Base-by-base conservation (phyloP, 139 green algal genomes). In the Trebouxia sp. region DNA sequence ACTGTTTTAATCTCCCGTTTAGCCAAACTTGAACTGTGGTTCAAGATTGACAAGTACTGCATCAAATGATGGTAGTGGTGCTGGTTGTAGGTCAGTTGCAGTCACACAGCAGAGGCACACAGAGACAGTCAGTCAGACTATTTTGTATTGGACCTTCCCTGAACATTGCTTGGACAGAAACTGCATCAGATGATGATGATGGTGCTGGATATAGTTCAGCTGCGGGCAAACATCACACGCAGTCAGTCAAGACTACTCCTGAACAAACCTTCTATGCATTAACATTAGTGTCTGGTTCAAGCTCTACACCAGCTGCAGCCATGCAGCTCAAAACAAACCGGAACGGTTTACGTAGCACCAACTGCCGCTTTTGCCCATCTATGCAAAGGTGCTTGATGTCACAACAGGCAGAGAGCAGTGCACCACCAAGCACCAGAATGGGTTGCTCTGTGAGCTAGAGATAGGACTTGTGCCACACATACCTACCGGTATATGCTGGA, bases 141-240 rank as follows among this genome's bases (percentile, higher is more conserved):
- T n/a, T n/a, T n/a, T n/a, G n/a, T n/a, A n/a, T n/a, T 72, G 45
- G 24, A 20, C 35, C 48, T 78, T 83, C 47, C 83, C 74, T 24
- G 28, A 41, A 65, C 85, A 80, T 55, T 81, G 37, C 65, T 80
- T 32, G 5, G 50, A 26, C 37, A 78, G 50, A 41, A 80, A 79
- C 58, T 55, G 41, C 50, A 74, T 42, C 65, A 87, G 83, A 35
- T 30, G 66, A 6, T 65, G 38, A 11, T 84, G 81, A 22, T 87
- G 80, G 50, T 47, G 47, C 76, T 83, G 76, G 51, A 85, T 47
- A 35, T 75, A 55, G 17, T 85, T 67, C 48, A 83, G 42, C 76
- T 81, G 76, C 76, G 55, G 28, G 0, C 74, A 2, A 15, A 20
- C 24, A 14, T 12, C 28, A 22, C n/a, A 65, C 6, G 48, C 6